Conservation (phyloP, 352 stramenopile species). For the Globisporangium apiculatum region DNA sequence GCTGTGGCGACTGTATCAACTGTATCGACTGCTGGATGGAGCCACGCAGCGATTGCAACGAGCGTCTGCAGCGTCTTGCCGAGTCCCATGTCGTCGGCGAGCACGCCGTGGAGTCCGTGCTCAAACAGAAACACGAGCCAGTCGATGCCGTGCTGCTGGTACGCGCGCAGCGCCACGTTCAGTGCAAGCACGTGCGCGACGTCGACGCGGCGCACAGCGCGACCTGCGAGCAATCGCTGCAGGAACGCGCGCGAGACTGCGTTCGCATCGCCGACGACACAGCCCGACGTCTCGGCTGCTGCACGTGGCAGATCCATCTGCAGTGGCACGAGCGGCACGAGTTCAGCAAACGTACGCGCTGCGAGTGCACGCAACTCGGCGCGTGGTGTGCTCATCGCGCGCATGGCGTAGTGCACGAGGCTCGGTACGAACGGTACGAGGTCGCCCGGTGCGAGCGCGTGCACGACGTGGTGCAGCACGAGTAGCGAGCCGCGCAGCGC, state of each 20-base stretch:
- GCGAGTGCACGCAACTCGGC: constrained; percentile 35
- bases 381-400: constrained; percentile 44
- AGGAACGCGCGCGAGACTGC: constrained; percentile 60
- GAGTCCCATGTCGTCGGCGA: constrained; percentile 88
- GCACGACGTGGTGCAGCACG: constrained; percentile 50
- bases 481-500: constrained; percentile 36
- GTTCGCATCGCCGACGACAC: constrained; percentile 28
- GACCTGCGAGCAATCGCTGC: constrained; percentile 48
- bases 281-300: not conserved
- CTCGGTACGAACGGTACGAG: constrained; percentile 59
- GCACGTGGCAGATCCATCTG: constrained; percentile 51
- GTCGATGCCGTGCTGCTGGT: constrained; percentile 76
- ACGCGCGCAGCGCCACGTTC: constrained; percentile 37
- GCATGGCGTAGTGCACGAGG: constrained; percentile 65
- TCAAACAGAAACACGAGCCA: constrained; percentile 68
- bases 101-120: constrained; percentile 71
- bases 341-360: constrained; percentile 56
- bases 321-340: constrained; percentile 63
- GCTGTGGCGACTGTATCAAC: constrained; percentile 10
- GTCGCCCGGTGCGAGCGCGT: constrained; percentile 14
- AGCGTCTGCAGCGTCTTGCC: constrained; percentile 95
- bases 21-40: not conserved
- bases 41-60: constrained; percentile 66
- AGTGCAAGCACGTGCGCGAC: constrained; percentile 23
- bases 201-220: constrained; percentile 38